Conservation (phyloP, 2,329 filamentous ascomycete genomes). For the Nemania diffusa region DNA sequence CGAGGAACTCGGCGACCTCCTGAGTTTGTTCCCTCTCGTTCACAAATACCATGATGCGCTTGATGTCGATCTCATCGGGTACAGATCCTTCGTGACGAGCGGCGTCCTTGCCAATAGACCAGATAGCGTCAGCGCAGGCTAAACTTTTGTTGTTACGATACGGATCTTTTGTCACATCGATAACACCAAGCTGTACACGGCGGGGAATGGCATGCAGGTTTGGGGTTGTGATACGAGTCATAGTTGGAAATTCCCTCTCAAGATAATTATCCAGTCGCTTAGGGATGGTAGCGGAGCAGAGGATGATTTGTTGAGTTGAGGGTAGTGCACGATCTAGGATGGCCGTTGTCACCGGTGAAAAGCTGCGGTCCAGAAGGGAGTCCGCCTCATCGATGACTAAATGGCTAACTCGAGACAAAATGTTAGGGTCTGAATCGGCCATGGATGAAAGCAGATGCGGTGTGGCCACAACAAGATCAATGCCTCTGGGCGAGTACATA, state of each 20-base stretch:
- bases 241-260: constrained; percentile 82
- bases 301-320: constrained; percentile 84
- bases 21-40: constrained; percentile 93
- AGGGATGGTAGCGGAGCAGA: constrained; percentile 97
- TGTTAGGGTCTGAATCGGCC: constrained; percentile 87
- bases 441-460: constrained; percentile 91
- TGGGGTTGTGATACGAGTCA: constrained; percentile 88
- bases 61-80: constrained; percentile 71
- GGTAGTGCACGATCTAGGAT: constrained; percentile 85
- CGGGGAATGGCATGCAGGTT: constrained; percentile 96
- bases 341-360: constrained; percentile 81
- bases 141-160: constrained; percentile 93
- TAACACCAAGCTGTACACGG: constrained; percentile 90
- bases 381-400: constrained; percentile 95
- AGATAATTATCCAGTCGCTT: constrained; percentile 87
- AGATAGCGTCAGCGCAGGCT: constrained; percentile 94
- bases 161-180: constrained; percentile 91
- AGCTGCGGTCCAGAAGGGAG: constrained; percentile 92
- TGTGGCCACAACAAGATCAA: constrained; percentile 88
- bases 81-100: constrained; percentile 65
- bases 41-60: constrained; percentile 93
- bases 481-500: constrained; percentile 81
- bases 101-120: constrained; percentile 86
- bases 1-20: constrained; percentile 81
- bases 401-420: constrained; percentile 90